These are phyloP conservation scores for Clarireedia paspali DNA, from an alignment of 2,329 filamentous ascomycete species.

Conservation along the genomic window DNA sequence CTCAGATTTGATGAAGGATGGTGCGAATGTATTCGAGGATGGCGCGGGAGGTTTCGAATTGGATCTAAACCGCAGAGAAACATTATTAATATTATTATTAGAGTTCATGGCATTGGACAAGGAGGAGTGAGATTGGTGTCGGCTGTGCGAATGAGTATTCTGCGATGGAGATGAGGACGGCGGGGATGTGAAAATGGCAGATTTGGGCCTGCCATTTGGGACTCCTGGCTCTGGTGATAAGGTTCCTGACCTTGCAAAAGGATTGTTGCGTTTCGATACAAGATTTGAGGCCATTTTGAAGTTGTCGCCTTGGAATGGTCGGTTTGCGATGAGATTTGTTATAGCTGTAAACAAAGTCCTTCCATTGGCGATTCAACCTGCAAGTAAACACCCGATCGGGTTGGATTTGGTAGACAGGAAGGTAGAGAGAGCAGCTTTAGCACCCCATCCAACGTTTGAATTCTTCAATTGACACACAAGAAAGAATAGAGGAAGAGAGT, in stretches of 20 bases:
- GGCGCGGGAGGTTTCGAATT: slow-evolving; percentile 60
- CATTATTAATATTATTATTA: slow-evolving; percentile 17
- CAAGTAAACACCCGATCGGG: no score
- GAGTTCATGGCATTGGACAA: slow-evolving; percentile 33
- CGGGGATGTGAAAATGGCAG: slow-evolving; percentile 51
- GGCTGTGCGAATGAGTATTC: slow-evolving; percentile 53
- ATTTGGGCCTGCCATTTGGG: slow-evolving; percentile 59
- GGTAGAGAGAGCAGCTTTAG: no score
- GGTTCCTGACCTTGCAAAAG: slow-evolving; percentile 64
- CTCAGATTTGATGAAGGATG: slow-evolving; percentile 89
- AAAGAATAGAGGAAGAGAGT: background rate
- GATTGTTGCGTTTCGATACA: slow-evolving; percentile 71
- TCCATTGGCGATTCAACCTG: background rate
- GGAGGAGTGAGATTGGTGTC: slow-evolving; percentile 52
- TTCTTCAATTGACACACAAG: background rate
- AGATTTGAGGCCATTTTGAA: slow-evolving; percentile 47
- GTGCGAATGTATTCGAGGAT: slow-evolving; percentile 79
- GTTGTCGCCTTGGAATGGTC: slow-evolving; percentile 13
- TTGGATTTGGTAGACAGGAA: background rate
- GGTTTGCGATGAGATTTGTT: background rate
- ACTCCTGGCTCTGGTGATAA: slow-evolving; percentile 53
- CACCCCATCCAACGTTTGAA: no score
- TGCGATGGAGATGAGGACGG: slow-evolving; percentile 29
- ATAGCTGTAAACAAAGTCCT: slow-evolving; percentile 8
- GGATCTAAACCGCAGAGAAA: slow-evolving; percentile 36